These are phyloP conservation scores for Mycena olivaceomarginata DNA, from an alignment of 768 basidiomycete genomes.

Conservation along the genomic window DNA sequence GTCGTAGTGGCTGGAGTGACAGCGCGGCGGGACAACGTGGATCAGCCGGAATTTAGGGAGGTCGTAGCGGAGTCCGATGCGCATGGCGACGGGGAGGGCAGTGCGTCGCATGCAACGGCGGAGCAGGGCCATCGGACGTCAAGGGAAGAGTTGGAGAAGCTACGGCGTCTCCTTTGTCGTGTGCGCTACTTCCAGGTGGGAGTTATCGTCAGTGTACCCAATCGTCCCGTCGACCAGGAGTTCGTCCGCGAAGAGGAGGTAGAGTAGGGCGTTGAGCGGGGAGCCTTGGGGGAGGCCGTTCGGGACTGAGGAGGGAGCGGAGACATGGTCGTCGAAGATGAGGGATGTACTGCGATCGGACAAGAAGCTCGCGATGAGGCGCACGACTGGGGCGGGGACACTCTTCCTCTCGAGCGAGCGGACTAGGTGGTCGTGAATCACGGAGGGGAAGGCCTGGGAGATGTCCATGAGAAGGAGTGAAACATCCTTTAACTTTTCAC, in stretches of 20 bases:
- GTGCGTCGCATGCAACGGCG: neutral
- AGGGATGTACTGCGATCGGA: neutral
- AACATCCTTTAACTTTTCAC: too few species aligned
- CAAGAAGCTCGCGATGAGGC: slow-evolving; percentile 12
- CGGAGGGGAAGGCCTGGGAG: neutral
- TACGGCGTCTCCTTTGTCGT: neutral
- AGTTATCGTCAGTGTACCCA: slow-evolving; percentile 18
- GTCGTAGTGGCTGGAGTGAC: neutral
- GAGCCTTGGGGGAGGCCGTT: neutral
- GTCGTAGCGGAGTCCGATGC: neutral
- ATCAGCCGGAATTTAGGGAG: slow-evolving; percentile 2
- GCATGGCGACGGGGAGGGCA: neutral
- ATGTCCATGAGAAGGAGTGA: slow-evolving; percentile 15
- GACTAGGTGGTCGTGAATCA: neutral
- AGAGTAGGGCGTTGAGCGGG: neutral
- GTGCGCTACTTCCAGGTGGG: neutral
- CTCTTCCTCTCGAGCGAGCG: neutral
- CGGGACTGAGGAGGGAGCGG: too few species aligned
- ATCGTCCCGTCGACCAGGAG: neutral
- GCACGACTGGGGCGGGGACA: neutral
- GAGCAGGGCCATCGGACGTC: neutral
- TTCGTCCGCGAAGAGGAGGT: slow-evolving; percentile 20
- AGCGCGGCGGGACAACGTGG: slow-evolving; percentile 6
- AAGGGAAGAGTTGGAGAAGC: too few species aligned
- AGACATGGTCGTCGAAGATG: too few species aligned